These are phyloP conservation scores for Thelonectria discophora DNA, from an alignment of 2,329 filamentous ascomycete species.

Conservation along the genomic window DNA sequence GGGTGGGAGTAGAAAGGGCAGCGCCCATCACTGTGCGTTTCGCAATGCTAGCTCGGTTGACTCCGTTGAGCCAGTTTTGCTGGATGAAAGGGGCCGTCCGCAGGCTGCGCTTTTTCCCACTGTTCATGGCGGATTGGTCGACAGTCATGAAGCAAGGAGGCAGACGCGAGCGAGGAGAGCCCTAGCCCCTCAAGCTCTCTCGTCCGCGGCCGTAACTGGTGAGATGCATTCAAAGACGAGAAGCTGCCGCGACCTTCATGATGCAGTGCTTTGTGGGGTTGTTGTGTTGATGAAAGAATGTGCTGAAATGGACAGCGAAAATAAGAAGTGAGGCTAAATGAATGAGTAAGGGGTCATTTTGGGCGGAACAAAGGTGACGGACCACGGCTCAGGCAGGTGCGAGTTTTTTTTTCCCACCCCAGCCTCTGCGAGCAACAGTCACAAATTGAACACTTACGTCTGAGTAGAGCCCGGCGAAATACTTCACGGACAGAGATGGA, in stretches of 20 bases:
- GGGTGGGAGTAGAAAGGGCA: slow-evolving; percentile 35
- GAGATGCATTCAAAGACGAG: slow-evolving; percentile 35
- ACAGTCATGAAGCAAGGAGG: slow-evolving; percentile 43
- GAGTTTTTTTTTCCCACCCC: not conserved
- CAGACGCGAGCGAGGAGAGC: slow-evolving; percentile 24
- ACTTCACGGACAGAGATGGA: slow-evolving; percentile 3
- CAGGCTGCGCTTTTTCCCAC: slow-evolving; percentile 53
- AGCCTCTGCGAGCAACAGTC: not conserved
- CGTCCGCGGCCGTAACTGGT: slow-evolving; percentile 19
- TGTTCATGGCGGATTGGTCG: slow-evolving; percentile 57
- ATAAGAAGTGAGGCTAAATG: slow-evolving; percentile 9
- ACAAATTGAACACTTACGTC: not conserved
- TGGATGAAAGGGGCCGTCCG: slow-evolving; percentile 64
- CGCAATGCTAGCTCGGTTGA: slow-evolving; percentile 49
- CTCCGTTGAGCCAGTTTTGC: slow-evolving; percentile 61
- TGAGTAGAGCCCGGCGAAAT: not conserved
- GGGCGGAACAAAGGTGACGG: not conserved
- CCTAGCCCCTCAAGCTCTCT: slow-evolving; percentile 18
- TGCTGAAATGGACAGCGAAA: slow-evolving; percentile 14
- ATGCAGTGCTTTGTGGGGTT: slow-evolving; percentile 16
- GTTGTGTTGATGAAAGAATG: slow-evolving; percentile 25
- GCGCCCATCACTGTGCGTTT: slow-evolving; percentile 54
- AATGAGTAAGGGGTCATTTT: not conserved
- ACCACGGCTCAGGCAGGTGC: not conserved
- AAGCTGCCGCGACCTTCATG: slow-evolving; percentile 35